A percentile compares a stretch with the other conserved stretches of the same genome.
phyloP scores from a whole-genome alignment of 139 green algal genomes.

The Chlorella sp. region DNA sequence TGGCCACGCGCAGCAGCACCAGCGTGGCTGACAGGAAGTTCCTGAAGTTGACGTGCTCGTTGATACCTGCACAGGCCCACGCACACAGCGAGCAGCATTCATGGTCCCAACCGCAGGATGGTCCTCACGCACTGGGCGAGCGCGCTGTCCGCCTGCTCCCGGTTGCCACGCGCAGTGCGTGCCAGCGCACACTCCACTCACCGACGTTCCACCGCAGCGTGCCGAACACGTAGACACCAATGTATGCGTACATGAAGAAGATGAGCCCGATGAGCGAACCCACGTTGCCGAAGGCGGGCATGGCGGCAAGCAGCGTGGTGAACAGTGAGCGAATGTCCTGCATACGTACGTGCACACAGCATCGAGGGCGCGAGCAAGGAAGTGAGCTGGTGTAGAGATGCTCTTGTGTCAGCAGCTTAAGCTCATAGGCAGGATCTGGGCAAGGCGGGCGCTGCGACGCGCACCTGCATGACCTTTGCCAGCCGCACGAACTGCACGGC shows the following conservation, averaged over 20 bases:
- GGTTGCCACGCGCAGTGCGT: too few relatives aligned
- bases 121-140: too few relatives aligned
- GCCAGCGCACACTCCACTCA: too few relatives aligned
- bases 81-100: not conserved
- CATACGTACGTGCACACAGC: not conserved
- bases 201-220: slow-evolving; percentile 16
- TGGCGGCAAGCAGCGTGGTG: slow-evolving; percentile 62
- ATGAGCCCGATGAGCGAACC: slow-evolving; percentile 64
- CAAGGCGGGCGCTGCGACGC: not conserved
- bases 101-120: too few relatives aligned
- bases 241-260: slow-evolving; percentile 78
- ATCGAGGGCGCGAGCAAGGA: not conserved
- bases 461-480: not conserved
- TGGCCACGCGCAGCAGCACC: slow-evolving; percentile 51
- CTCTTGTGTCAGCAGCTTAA: too few relatives aligned
- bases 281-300: slow-evolving; percentile 77
- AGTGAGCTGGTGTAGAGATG: too few relatives aligned
- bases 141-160: too few relatives aligned
- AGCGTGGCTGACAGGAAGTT: slow-evolving; percentile 41
- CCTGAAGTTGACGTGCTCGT: slow-evolving; percentile 64
- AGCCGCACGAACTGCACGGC: not conserved
- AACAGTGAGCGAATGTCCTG: slow-evolving; percentile 49
- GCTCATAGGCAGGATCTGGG: not conserved
- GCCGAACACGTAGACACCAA: slow-evolving; percentile 63
- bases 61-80: slow-evolving; percentile 26